These are phyloP conservation scores for Acanthamoeba culbertsoni DNA, from an alignment of 208 protist species.

Conservation along the genomic window DNA sequence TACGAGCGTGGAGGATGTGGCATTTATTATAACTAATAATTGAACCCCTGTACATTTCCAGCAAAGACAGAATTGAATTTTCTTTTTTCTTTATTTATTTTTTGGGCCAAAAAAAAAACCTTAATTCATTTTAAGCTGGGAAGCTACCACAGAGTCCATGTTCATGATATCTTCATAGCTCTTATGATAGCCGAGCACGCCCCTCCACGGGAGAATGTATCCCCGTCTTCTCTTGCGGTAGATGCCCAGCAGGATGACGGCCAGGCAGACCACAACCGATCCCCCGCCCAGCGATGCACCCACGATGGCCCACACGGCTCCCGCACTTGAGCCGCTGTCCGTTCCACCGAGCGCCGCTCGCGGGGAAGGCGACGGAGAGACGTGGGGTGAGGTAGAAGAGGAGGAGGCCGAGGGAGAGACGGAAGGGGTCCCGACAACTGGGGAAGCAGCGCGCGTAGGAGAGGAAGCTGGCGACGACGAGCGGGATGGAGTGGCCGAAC, in stretches of 20 bases:
- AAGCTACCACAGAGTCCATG: not conserved
- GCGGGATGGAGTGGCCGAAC: not conserved
- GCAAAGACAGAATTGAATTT: too few relatives aligned
- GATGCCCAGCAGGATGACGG: not conserved
- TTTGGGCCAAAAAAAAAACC: too few relatives aligned
- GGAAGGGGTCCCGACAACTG: not conserved
- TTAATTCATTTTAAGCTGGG: slow-evolving; percentile 5
- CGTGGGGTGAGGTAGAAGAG: not conserved
- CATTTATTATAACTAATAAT: not conserved
- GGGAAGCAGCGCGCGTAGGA: not conserved
- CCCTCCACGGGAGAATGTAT: not conserved
- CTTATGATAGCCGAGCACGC: not conserved
- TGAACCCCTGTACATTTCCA: too few relatives aligned
- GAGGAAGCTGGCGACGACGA: not conserved
- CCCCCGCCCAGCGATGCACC: not conserved
- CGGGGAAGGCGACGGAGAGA: not conserved
- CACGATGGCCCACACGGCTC: not conserved
- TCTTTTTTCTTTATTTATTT: too few relatives aligned
- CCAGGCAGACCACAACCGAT: not conserved
- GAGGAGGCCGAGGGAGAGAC: not conserved
- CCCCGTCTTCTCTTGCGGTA: not conserved
- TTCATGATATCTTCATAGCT: not conserved
- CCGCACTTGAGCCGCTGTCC: not conserved
- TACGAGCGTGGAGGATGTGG: slow-evolving; percentile 12
- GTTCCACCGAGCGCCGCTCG: too few relatives aligned